These are phyloP conservation scores for Euphorbia lathyris DNA, from an alignment of 345 rosid genomes.

Conservation along the genomic window DNA sequence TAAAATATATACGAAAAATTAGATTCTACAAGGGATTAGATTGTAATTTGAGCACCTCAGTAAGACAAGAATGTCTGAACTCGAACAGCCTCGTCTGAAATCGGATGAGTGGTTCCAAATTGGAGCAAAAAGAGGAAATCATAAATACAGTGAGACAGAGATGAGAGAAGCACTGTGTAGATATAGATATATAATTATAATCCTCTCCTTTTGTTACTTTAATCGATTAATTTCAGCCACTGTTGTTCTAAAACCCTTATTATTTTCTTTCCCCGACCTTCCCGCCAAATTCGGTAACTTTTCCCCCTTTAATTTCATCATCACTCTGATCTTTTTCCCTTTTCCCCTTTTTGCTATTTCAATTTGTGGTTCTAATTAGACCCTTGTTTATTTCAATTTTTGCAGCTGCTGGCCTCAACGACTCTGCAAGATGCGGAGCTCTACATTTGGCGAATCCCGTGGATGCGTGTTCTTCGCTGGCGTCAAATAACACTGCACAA, in stretches of 20 bases:
- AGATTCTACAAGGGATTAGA: neutral
- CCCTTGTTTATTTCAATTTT: neutral
- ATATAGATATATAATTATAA: neutral
- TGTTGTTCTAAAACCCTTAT: conserved; percentile 48
- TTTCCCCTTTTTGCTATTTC: neutral
- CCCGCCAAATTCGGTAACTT: conserved; percentile 71
- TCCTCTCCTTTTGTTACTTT: conserved; percentile 22
- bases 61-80: neutral
- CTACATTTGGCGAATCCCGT: conserved; percentile 52
- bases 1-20: too few species aligned
- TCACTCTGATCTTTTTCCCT: neutral
- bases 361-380: too few species aligned
- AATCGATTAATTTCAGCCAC: conserved; percentile 34
- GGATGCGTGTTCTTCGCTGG: conserved; percentile 53
- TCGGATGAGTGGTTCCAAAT: neutral
- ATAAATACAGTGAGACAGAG: neutral
- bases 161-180: conserved; percentile 25
- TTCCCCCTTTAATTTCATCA: neutral
- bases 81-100: neutral
- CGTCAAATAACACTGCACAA: conserved; percentile 28
- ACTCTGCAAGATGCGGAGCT: conserved; percentile 56
- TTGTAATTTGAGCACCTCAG: neutral
- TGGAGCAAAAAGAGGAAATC: neutral
- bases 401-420: conserved; percentile 39
- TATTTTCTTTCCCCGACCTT: conserved; percentile 53